These are phyloP conservation scores for Styphnolobium japonicum DNA, from an alignment of 306 rosid genomes.

Conservation along the genomic window DNA sequence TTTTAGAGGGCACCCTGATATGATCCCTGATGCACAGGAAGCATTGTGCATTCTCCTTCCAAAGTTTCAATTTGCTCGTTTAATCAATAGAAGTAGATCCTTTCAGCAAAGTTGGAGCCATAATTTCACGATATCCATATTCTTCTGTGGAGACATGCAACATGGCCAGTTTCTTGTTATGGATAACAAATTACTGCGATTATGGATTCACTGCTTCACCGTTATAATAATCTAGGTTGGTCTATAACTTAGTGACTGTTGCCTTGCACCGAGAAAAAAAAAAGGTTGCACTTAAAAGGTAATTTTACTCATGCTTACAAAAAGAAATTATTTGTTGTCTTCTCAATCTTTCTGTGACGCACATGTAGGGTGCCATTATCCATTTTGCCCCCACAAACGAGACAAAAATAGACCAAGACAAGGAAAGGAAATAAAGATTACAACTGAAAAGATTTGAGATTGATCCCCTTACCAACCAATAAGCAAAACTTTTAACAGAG, in stretches of 20 bases:
- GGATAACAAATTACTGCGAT: neutral
- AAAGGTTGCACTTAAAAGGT: neutral
- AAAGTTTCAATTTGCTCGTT: neutral
- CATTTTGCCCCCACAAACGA: too few relatives aligned
- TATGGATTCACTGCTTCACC: neutral
- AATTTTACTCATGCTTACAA: neutral
- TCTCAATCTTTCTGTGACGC: neutral
- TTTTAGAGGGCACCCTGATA: too few relatives aligned
- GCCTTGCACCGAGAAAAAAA: neutral
- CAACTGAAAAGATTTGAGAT: neutral
- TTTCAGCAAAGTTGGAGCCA: neutral
- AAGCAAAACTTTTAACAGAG: conserved; percentile 74
- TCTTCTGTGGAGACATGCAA: neutral
- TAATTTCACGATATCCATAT: too few relatives aligned
- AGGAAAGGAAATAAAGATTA: neutral
- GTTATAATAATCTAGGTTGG: neutral
- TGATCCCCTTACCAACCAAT: conserved; percentile 58
- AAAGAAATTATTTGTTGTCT: neutral
- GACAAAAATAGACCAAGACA: neutral
- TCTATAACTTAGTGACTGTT: neutral
- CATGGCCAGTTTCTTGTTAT: neutral
- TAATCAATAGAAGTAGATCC: neutral
- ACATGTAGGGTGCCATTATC: neutral
- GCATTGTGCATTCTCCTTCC: too few relatives aligned
- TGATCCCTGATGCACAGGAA: too few relatives aligned